Percentiles rank a stretch among this genome's conserved stretches.
Conservation (phyloP, 2,329 filamentous ascomycete species). For the Verticillium nonalfalfae region DNA sequence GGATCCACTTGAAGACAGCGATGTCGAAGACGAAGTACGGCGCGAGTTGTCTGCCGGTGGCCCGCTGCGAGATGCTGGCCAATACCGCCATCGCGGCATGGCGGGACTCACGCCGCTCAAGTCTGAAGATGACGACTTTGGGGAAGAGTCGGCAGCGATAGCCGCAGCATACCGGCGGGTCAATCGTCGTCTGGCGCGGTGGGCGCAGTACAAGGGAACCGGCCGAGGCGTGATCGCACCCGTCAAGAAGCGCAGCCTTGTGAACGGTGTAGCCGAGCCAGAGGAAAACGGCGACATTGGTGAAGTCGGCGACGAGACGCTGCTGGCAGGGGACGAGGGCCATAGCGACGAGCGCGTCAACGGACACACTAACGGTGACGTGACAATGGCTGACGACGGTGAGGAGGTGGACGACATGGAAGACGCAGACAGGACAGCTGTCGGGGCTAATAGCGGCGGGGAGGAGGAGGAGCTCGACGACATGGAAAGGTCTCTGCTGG, state of each 20-base stretch:
- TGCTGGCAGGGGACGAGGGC: not conserved
- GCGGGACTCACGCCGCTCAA: conserved; percentile 58
- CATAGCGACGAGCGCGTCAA: conserved; percentile 19
- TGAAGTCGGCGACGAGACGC: conserved; percentile 13
- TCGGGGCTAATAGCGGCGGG: conserved; percentile 13
- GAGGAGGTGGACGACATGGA: conserved; percentile 43
- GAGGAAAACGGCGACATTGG: conserved; percentile 5
- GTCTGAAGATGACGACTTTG: conserved; percentile 65
- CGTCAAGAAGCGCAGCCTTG: conserved; percentile 30
- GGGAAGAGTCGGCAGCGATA: conserved; percentile 65
- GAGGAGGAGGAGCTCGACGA: conserved; percentile 35
- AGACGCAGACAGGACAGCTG: conserved; percentile 19
- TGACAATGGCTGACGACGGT: conserved; percentile 47
- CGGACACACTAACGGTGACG: conserved; percentile 32
- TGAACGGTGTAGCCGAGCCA: conserved; percentile 7
- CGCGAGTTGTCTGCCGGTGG: conserved; percentile 21
- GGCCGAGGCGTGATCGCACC: conserved; percentile 40
- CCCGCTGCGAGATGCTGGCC: conserved; percentile 18
- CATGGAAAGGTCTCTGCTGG: conserved; percentile 11
- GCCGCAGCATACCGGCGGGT: conserved; percentile 59
- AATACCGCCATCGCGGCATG: conserved; percentile 51
- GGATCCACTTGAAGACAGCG: conserved; percentile 56
- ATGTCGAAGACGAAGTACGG: conserved; percentile 44
- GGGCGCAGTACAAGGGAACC: conserved; percentile 48
- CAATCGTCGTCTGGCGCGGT: conserved; percentile 61